Evolutionary conservation across 1,139 yeast genomes (phyloP).

Genomic region (Blastobotrys apis): DNA sequence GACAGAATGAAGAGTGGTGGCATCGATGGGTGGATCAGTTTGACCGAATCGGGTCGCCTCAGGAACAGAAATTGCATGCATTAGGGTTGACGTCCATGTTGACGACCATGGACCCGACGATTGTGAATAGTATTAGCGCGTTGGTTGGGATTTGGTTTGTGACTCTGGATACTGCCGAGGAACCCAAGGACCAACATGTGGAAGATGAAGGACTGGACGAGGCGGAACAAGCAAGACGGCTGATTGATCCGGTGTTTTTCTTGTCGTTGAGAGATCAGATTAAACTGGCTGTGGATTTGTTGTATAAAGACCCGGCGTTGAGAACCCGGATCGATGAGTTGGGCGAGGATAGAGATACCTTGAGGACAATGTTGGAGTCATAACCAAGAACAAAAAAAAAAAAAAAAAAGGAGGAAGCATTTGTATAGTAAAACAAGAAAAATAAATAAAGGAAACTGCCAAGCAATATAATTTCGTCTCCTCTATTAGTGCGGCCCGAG

Average conservation of each 20-base stretch:
- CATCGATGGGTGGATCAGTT: slow-evolving; percentile 35
- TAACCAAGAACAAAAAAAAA: not conserved
- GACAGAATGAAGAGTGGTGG: slow-evolving; percentile 23
- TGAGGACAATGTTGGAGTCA: not conserved
- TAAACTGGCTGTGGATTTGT: not conserved
- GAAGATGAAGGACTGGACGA: not conserved
- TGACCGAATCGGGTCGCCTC: slow-evolving; percentile 60
- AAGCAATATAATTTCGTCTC: too few relatives aligned
- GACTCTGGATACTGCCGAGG: slow-evolving; percentile 1
- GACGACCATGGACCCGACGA: not conserved
- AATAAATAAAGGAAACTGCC: too few relatives aligned
- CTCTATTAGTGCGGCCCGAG: too few relatives aligned
- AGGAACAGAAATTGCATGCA: slow-evolving; percentile 38
- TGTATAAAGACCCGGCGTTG: not conserved
- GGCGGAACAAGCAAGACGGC: slow-evolving; percentile 2
- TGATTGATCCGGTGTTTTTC: slow-evolving; percentile 4
- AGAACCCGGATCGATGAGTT: not conserved
- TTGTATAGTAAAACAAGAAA: not conserved
- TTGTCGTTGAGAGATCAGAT: slow-evolving; percentile 5
- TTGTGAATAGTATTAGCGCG: slow-evolving; percentile 8
- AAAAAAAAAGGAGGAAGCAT: too few relatives aligned
- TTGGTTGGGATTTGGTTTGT: slow-evolving; percentile 12
- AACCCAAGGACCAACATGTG: slow-evolving; percentile 4
- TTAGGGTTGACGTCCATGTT: slow-evolving; percentile 14
- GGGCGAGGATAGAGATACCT: slow-evolving; percentile 3